Base-by-base conservation (phyloP, 1,284 basidiomycete species). In the Leucoagaricus sp. region DNA sequence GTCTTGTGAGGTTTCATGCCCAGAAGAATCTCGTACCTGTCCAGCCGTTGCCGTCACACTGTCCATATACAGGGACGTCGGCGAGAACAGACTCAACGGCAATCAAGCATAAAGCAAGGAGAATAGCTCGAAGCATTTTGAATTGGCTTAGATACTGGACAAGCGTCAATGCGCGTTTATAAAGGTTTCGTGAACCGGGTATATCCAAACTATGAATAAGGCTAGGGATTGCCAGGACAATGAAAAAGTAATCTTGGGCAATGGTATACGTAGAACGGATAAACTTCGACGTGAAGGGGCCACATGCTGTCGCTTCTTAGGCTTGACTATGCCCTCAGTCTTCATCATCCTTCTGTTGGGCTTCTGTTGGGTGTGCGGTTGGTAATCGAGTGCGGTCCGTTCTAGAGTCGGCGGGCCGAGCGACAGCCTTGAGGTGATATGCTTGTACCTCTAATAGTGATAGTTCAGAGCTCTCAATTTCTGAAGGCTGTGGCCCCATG, bases 31-130 rank as follows among this genome's bases (percentile, higher is more conserved):
- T 60, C 63, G 26, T 21, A 62, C 64, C 64, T 10, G 63, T 63
- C 63, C 63, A 65, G 28, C 36, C 42, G 26, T 15, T 44, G 19
- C 64, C 64, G 28, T 60, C 63, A 34, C 62, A 64, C 49, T 64
- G 64, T 10, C 64, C 64, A 17, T 61, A 66, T 9, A 64, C 33
- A 8, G 66, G 66, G 10, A 65, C 65, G 28, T 31, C 64, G 13
- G 66, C 65, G 8, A 62, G 21, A 33, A 55, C 65, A 29, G 60
- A 53, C 26, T 59, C 49, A 42, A 49, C 21, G 28, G 62, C 41
- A 33, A 58, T 28, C 19, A 63, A 12, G 45, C 45, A 50, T 29
- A 64, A n/a, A 41, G 34, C 15, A 23, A 59, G 48, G 6, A 49
- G 53, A 28, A 19, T 9, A 29, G 21, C 13, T 19, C 23, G 49